These are phyloP conservation scores for Wickerhamomyces xylosicus DNA, from an alignment of 805 yeast genomes.

Conservation along the genomic window DNA sequence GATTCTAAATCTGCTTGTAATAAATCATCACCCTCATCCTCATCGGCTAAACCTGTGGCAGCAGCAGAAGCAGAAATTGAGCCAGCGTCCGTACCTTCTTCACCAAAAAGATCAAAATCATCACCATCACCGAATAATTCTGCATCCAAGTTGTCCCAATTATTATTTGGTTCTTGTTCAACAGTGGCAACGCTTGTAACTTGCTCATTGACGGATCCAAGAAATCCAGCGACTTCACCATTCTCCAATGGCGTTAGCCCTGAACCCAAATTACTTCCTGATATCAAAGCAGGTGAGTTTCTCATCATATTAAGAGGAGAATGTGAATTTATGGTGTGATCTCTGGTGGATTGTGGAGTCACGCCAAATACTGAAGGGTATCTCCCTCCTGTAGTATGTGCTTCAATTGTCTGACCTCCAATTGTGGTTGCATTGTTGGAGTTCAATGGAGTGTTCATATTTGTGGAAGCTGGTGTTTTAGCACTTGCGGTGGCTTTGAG, in stretches of 20 bases:
- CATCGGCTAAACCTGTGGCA: slow-evolving; percentile 12
- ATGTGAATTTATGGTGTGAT: slow-evolving; percentile 3
- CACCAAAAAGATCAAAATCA: slow-evolving; percentile 20
- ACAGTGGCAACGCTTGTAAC: not conserved
- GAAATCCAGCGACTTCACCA: no score
- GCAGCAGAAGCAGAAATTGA: slow-evolving; percentile 14
- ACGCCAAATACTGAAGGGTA: no score
- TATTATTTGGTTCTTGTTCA: not conserved
- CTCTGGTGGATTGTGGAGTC: slow-evolving; percentile 1
- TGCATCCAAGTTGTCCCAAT: slow-evolving; percentile 22
- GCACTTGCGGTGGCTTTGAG: slow-evolving; percentile 27
- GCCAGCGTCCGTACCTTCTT: slow-evolving; percentile 20
- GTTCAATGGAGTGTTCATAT: slow-evolving; percentile 17
- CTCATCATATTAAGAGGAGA: not conserved
- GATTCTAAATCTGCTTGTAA: slow-evolving; percentile 27
- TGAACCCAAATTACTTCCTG: not conserved
- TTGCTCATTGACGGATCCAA: no score
- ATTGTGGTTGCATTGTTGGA: no score
- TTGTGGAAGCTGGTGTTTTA: slow-evolving; percentile 24
- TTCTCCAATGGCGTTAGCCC: not conserved
- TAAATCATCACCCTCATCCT: slow-evolving; percentile 16
- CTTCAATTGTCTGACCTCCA: no score
- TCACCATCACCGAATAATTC: slow-evolving; percentile 23
- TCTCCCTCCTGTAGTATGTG: no score
- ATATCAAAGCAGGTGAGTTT: slow-evolving; percentile 4